Percentiles rank a stretch among this genome's conserved stretches.
These are phyloP conservation scores for Sodiomyces alkalinus DNA, from an alignment of 2,329 filamentous ascomycete genomes.

Conservation along the genomic window DNA sequence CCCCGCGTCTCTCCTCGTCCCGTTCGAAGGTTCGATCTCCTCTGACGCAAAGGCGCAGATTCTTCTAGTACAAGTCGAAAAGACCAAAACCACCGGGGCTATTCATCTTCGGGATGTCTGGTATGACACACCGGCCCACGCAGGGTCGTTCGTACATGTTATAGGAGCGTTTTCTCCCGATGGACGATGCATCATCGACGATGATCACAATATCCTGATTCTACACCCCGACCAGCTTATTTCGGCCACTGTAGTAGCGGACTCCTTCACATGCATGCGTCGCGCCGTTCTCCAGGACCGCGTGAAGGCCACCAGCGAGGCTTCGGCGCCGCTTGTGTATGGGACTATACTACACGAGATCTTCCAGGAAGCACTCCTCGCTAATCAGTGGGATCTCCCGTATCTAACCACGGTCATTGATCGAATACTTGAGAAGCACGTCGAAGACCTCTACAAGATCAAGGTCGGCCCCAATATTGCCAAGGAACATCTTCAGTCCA, in stretches of 20 bases:
- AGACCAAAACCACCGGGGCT: conserved; percentile 45
- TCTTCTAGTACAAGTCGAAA: conserved; percentile 68
- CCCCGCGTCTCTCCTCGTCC: background rate
- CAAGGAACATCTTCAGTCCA: conserved; percentile 64
- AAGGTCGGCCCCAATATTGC: conserved; percentile 60
- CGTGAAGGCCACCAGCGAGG: conserved; percentile 75
- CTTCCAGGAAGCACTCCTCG: conserved; percentile 78
- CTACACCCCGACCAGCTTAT: conserved; percentile 91
- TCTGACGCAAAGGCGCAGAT: conserved; percentile 35
- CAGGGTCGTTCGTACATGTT: conserved; percentile 70
- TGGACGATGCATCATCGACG: conserved; percentile 69
- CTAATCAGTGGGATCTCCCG: conserved; percentile 61
- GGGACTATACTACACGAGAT: conserved; percentile 90
- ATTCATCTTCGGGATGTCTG: conserved; percentile 75
- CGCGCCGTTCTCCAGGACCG: conserved; percentile 89
- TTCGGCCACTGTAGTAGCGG: conserved; percentile 88
- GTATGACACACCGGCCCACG: conserved; percentile 63
- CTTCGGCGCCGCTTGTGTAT: conserved; percentile 71
- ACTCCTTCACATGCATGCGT: conserved; percentile 83
- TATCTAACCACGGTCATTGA: conserved; percentile 56
- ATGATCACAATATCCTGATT: conserved; percentile 71
- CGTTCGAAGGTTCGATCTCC: background rate
- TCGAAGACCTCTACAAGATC: conserved; percentile 84
- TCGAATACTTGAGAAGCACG: conserved; percentile 54
- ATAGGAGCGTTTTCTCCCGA: conserved; percentile 58